These are phyloP conservation scores for Trichocladium antarcticum DNA, from an alignment of 495 filamentous ascomycete species.

Conservation along the genomic window DNA sequence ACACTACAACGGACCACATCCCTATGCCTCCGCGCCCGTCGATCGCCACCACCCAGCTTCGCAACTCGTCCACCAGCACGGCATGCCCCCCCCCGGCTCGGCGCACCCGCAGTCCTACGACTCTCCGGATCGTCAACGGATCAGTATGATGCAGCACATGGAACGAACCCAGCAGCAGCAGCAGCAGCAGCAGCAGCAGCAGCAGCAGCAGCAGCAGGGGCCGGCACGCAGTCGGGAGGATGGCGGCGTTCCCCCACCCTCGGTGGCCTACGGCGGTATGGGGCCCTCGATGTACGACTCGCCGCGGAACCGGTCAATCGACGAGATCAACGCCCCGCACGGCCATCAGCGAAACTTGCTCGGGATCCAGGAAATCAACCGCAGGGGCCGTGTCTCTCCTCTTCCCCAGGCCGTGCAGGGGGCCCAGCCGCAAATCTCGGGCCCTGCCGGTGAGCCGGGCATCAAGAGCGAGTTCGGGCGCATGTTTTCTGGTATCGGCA, in stretches of 20 bases:
- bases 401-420: slow-evolving; percentile 88
- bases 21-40: slow-evolving; percentile 34
- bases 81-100: slow-evolving; percentile 28
- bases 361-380: slow-evolving; percentile 52
- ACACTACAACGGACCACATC: slow-evolving; percentile 37
- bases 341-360: slow-evolving; percentile 41
- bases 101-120: slow-evolving; percentile 35
- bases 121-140: slow-evolving; percentile 43
- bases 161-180: slow-evolving; percentile 25
- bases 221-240: slow-evolving; percentile 26
- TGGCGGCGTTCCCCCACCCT: slow-evolving; percentile 32
- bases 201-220: slow-evolving; percentile 30
- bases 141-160: no score
- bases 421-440: slow-evolving; percentile 65
- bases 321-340: slow-evolving; percentile 46
- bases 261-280: slow-evolving; percentile 32
- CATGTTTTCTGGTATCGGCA: slow-evolving; percentile 85
- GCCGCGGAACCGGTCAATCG: slow-evolving; percentile 37
- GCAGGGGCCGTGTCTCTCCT: slow-evolving; percentile 59
- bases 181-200: slow-evolving; percentile 29
- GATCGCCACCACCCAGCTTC: slow-evolving; percentile 38
- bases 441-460: slow-evolving; percentile 63
- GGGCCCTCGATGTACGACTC: slow-evolving; percentile 30
- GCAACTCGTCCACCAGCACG: slow-evolving; percentile 34
- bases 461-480: slow-evolving; percentile 88